These are phyloP conservation scores for Termitomyces sp. DNA, from an alignment of 768 basidiomycete genomes.

Conservation along the genomic window DNA sequence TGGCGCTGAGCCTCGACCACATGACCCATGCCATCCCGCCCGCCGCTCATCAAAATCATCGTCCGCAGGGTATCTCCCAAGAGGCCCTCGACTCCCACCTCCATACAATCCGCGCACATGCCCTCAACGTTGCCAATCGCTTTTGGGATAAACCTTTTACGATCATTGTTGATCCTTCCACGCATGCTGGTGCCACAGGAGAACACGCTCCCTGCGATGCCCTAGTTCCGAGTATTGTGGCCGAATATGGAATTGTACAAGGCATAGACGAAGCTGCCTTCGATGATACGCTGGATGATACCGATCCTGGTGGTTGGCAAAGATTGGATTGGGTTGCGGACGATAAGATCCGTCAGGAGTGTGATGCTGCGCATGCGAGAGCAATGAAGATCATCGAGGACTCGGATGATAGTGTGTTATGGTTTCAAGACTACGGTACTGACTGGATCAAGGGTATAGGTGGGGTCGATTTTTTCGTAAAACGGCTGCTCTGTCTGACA, in stretches of 20 bases:
- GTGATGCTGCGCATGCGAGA: constrained; percentile 48
- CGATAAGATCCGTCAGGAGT: constrained; percentile 48
- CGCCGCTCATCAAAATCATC: constrained; percentile 13
- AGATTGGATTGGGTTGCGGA: constrained; percentile 75
- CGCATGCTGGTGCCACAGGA: constrained; percentile 80
- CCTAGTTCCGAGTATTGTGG: constrained; percentile 80
- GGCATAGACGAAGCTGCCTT: constrained; percentile 52
- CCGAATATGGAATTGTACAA: constrained; percentile 75
- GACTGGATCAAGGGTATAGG: constrained; percentile 82
- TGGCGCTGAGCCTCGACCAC: constrained; percentile 79
- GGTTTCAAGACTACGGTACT: constrained; percentile 78
- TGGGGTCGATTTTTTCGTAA: constrained; percentile 26
- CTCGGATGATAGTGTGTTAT: constrained; percentile 80
- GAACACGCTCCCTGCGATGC: constrained; percentile 93
- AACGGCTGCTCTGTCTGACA: neutral
- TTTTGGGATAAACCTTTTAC: constrained; percentile 90
- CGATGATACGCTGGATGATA: constrained; percentile 11
- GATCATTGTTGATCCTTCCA: constrained; percentile 79
- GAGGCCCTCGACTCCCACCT: constrained; percentile 63
- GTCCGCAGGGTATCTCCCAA: constrained; percentile 29
- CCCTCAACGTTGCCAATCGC: constrained; percentile 62
- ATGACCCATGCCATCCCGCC: constrained; percentile 45
- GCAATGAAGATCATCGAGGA: constrained; percentile 60
- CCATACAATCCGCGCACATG: constrained; percentile 61
- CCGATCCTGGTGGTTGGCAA: constrained; percentile 38